These are phyloP conservation scores for Immersiporthe knoxdaviesiana DNA, from an alignment of 2,329 filamentous ascomycete genomes.

Conservation along the genomic window DNA sequence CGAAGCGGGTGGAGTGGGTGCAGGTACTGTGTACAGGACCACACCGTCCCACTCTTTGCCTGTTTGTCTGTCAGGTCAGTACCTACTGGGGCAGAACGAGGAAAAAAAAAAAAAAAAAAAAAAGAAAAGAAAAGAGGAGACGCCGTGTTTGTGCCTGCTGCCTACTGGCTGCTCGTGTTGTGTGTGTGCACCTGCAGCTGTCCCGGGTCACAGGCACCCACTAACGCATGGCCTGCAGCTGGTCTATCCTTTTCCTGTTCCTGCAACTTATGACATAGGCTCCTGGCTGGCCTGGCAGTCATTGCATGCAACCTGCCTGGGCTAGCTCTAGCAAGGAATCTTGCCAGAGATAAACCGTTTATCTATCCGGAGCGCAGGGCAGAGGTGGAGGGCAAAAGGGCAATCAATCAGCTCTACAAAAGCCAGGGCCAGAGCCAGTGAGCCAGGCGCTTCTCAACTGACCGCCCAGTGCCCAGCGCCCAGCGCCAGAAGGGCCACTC, in stretches of 20 bases:
- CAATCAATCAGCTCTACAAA: slow-evolving; percentile 9
- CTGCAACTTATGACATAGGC: slow-evolving; percentile 17
- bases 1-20: slow-evolving; percentile 1
- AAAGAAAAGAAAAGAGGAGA: neutral
- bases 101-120: neutral
- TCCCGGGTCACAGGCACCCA: neutral
- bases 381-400: neutral
- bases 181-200: neutral
- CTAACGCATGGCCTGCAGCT: slow-evolving; percentile 13
- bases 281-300: neutral
- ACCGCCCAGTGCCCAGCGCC: slow-evolving; percentile 7
- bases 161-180: neutral
- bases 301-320: neutral
- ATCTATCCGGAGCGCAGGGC: neutral
- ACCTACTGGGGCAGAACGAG: neutral
- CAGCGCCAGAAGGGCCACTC: slow-evolving; percentile 10
- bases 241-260: neutral
- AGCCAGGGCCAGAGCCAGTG: neutral
- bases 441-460: slow-evolving; percentile 8
- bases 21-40: slow-evolving; percentile 7
- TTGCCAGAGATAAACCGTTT: slow-evolving; percentile 3
- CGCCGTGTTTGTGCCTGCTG: neutral
- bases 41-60: neutral
- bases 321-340: slow-evolving; percentile 3
- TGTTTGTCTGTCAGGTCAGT: neutral